Evolutionary conservation across 345 rosid genomes (phyloP), one percentile per base, ranked within the genome.

Genomic region (Gossypium longicalyx): DNA sequence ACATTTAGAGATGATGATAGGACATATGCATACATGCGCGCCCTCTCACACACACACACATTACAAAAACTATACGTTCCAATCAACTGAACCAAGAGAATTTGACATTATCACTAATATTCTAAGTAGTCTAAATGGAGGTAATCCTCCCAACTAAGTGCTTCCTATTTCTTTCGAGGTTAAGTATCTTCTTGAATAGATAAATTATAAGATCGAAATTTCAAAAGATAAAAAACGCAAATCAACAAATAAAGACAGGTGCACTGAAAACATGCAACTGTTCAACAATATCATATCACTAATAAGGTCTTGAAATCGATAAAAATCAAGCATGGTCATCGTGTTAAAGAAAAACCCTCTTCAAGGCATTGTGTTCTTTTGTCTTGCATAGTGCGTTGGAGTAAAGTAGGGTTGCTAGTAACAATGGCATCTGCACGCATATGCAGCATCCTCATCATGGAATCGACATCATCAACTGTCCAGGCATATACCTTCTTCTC

Each of bases 391-490:
- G 88, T 72, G 58, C 76, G 82, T 69, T 86, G 92, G 79, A 95
- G 87, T 70, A 81, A 67, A 69, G 77, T 56, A 41, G 99, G 98
- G 29, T 95, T 76, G 82, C 88, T 88, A 5, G 99, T 95, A 25
- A 95, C 87, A 41, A 95, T 79, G 16, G 91, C 99, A 86, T 93
- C 93, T 3, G 87, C 91, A 25, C 71, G 81, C 74, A 82, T 87
- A 29, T 64, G 54, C 83, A 93, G 76, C 97, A 93, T 81, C 83
- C 76, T 83, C 72, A 64, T 79, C 99, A 95, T 91, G 1, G 94
- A 86, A 76, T 88, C 91, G 58, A 69, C 63, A 20, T 93, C 94
- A 75, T 95, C 97, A 0, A 91, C 98, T 16, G 99, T 93, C 97
- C 97, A 95, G 1, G 97, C 94, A 6, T 85, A 93, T 4, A 89